Conservation (phyloP, 2,329 filamentous ascomycete genomes). For the Fusarium tuaranense region DNA sequence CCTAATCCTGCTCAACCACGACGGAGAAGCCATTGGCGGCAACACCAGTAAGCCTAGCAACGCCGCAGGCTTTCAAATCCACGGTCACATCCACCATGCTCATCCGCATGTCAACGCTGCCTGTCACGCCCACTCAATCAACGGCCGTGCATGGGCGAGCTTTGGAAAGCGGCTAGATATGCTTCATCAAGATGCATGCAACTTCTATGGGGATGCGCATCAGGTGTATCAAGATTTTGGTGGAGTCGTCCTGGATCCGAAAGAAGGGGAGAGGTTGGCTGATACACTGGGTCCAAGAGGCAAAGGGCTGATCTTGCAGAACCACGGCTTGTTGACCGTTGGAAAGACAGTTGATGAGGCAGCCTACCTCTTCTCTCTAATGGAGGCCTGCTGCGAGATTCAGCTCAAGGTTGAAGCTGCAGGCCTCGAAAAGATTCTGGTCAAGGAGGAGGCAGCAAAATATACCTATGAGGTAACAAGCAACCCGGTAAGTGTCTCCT, state of each 20-base stretch:
- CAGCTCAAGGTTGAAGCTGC: background rate
- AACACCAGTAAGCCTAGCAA: background rate
- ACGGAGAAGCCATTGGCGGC: background rate
- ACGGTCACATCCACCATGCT: background rate
- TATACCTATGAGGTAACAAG: background rate
- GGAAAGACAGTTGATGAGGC: conserved; percentile 80
- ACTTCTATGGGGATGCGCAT: conserved; percentile 69
- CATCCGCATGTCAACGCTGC: conserved; percentile 59
- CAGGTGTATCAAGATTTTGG: conserved; percentile 71
- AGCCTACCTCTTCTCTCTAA: conserved; percentile 72
- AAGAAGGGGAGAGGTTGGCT: conserved; percentile 43
- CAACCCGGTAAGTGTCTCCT: background rate
- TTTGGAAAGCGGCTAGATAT: conserved; percentile 76
- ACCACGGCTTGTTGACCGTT: conserved; percentile 79
- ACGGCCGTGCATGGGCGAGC: conserved; percentile 75
- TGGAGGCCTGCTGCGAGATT: background rate
- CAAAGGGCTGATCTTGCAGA: conserved; percentile 74
- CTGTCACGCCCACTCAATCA: conserved; percentile 75
- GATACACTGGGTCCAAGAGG: conserved; percentile 67
- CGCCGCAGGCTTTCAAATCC: background rate
- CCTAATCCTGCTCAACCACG: background rate
- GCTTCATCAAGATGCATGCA: conserved; percentile 75
- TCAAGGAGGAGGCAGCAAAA: background rate
- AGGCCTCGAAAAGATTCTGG: background rate
- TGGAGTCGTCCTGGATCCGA: background rate